These are phyloP conservation scores for Dictyostelium citrinum DNA, from an alignment of 78 protist species.

Conservation along the genomic window DNA sequence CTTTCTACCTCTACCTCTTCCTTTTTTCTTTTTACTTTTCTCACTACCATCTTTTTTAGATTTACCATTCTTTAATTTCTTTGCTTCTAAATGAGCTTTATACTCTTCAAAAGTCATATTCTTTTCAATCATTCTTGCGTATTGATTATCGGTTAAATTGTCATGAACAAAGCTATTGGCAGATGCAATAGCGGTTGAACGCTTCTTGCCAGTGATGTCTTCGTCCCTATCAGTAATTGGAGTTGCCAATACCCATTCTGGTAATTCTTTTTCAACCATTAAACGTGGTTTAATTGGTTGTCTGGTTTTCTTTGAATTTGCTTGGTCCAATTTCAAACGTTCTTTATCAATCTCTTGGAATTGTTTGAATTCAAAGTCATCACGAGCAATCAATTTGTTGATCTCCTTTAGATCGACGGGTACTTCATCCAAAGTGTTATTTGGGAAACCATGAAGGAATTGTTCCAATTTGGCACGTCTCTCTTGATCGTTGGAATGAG, in stretches of 20 bases:
- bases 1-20: conserved; percentile 44
- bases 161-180: background rate
- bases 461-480: conserved; percentile 71
- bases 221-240: conserved; percentile 31
- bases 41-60: background rate
- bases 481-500: conserved; percentile 72
- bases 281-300: conserved; percentile 22
- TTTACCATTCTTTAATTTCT: conserved; percentile 15
- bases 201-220: background rate
- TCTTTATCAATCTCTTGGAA: conserved; percentile 79
- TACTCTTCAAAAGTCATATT: conserved; percentile 56
- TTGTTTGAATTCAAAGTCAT: conserved; percentile 68
- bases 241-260: conserved; percentile 45
- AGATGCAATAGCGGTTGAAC: background rate
- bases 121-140: conserved; percentile 22
- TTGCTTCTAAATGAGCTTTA: background rate
- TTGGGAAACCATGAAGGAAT: conserved; percentile 75
- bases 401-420: conserved; percentile 49
- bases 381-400: conserved; percentile 63
- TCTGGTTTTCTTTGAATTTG: conserved; percentile 5
- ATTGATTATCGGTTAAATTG: conserved; percentile 44
- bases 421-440: conserved; percentile 20
- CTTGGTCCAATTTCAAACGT: background rate
- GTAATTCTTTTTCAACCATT: conserved; percentile 56
- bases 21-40: background rate